Conservation (phyloP, 2,329 filamentous ascomycete species). For the Colletotrichum sp. region DNA sequence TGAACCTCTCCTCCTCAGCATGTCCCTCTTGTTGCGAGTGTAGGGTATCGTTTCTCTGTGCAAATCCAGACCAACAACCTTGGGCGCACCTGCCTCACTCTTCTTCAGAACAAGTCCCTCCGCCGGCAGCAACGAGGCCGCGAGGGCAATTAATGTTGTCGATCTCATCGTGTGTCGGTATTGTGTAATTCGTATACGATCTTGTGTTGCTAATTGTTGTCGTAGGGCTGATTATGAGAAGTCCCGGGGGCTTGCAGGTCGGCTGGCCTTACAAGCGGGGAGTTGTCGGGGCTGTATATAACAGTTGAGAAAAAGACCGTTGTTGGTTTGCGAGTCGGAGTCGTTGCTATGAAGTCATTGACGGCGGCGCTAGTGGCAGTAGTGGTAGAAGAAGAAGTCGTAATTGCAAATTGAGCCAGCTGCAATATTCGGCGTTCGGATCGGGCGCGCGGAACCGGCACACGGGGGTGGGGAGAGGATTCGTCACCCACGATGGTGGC, state of each 20-base stretch:
- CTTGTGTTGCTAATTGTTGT: neutral
- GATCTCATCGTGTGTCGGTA: conserved; percentile 38
- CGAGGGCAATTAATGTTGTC: conserved; percentile 30
- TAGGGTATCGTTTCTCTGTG: conserved; percentile 37
- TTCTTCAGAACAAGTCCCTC: conserved; percentile 32
- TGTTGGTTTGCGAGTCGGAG: neutral
- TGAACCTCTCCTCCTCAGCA: conserved; percentile 44
- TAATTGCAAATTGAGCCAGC: neutral
- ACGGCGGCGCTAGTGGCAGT: neutral
- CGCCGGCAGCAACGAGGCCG: conserved; percentile 30
- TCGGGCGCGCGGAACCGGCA: neutral
- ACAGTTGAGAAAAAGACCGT: neutral
- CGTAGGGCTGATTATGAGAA: neutral
- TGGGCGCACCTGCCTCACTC: conserved; percentile 34
- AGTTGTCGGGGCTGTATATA: neutral
- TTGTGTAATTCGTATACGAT: neutral
- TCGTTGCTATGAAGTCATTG: conserved; percentile 18
- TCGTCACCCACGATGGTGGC: conserved; percentile 20
- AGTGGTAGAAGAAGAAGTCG: neutral
- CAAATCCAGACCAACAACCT: conserved; percentile 51
- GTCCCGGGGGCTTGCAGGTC: neutral
- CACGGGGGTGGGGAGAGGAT: conserved; percentile 14
- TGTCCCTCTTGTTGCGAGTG: conserved; percentile 14
- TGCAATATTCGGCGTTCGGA: neutral
- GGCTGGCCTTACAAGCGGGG: neutral